Evolutionary conservation across 345 rosid genomes (phyloP).

Genomic region (Clausena lansium): DNA sequence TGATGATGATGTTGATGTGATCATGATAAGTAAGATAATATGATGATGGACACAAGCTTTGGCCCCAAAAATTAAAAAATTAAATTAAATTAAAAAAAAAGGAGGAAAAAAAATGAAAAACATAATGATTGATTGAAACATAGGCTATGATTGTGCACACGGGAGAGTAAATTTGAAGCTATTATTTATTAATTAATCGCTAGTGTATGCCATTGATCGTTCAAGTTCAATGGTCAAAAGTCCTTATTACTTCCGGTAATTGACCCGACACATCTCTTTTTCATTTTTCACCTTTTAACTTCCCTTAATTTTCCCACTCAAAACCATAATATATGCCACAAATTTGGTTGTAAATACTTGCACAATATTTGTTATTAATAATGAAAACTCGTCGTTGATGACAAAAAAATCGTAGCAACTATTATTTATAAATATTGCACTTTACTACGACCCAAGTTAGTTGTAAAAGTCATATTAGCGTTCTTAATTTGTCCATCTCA

Average conservation of each 20-base stretch:
- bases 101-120: neutral
- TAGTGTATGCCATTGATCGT: neutral
- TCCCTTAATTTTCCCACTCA: too few relatives aligned
- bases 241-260: neutral
- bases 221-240: conserved; percentile 2
- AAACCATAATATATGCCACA: too few relatives aligned
- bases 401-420: too few relatives aligned
- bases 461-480: too few relatives aligned
- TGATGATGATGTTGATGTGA: neutral
- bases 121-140: conserved; percentile 1
- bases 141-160: conserved; percentile 18
- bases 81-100: too few relatives aligned
- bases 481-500: too few relatives aligned
- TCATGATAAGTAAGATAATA: neutral
- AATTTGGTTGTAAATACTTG: too few relatives aligned
- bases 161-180: conserved; percentile 10
- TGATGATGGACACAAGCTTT: neutral
- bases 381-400: too few relatives aligned
- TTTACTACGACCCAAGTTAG: too few relatives aligned
- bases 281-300: neutral
- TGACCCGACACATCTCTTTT: neutral
- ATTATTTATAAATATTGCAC: too few relatives aligned
- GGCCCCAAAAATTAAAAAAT: too few relatives aligned
- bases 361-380: too few relatives aligned
- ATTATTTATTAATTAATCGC: neutral